These are phyloP conservation scores for Cercospora beticola DNA, from an alignment of 2,329 filamentous ascomycete genomes.

Conservation along the genomic window DNA sequence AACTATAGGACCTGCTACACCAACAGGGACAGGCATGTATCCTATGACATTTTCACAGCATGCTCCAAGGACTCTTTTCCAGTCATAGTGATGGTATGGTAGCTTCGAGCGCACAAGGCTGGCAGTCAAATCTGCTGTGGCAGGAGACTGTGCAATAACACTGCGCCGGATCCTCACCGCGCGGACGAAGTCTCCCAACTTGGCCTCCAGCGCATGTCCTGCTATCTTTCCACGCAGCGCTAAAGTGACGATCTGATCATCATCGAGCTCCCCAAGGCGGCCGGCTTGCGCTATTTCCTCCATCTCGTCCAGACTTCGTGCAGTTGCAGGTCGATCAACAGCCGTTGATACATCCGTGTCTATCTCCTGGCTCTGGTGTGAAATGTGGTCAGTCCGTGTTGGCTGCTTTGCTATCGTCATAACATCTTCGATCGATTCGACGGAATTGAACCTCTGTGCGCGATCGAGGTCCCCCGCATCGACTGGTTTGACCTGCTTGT, in stretches of 20 bases:
- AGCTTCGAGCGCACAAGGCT: slow-evolving; percentile 80
- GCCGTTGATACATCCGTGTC: neutral
- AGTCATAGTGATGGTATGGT: slow-evolving; percentile 90
- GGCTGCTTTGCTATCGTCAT: neutral
- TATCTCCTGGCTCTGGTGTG: neutral
- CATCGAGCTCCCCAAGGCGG: slow-evolving; percentile 70
- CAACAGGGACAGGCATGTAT: slow-evolving; percentile 88
- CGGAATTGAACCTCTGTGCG: neutral
- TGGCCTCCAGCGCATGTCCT: slow-evolving; percentile 91
- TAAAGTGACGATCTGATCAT: slow-evolving; percentile 81
- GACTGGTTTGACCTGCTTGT: neutral
- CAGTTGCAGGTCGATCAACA: slow-evolving; percentile 21
- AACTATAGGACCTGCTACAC: slow-evolving; percentile 87
- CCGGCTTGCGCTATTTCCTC: slow-evolving; percentile 79
- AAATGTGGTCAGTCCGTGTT: neutral
- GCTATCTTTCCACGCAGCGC: slow-evolving; percentile 89
- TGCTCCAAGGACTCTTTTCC: slow-evolving; percentile 88
- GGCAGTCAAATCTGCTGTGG: slow-evolving; percentile 71
- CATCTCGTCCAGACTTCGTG: slow-evolving; percentile 66
- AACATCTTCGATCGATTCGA: neutral
- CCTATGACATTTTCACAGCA: slow-evolving; percentile 99
- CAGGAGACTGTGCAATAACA: slow-evolving; percentile 81
- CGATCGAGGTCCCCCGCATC: neutral
- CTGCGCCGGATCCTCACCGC: slow-evolving; percentile 90
- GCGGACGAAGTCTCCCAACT: slow-evolving; percentile 82